Conservation (phyloP, 495 filamentous ascomycete genomes). For the Penicillium pulvis region DNA sequence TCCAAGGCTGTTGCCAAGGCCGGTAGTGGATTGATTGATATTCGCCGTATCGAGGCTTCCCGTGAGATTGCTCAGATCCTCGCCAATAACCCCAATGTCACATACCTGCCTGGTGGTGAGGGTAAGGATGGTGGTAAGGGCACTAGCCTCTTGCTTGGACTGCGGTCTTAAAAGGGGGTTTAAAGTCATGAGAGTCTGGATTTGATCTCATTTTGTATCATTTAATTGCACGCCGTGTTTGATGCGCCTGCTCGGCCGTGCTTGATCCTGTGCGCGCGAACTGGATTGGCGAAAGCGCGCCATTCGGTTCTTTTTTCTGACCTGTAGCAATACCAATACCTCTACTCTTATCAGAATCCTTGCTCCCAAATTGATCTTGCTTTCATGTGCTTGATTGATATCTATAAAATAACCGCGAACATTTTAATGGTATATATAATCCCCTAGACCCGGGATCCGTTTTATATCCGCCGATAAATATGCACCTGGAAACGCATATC, state of each 20-base stretch:
- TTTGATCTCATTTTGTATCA: slow-evolving; percentile 25
- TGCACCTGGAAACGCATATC: slow-evolving; percentile 95
- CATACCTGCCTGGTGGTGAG: slow-evolving; percentile 82
- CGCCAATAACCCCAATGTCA: slow-evolving; percentile 90
- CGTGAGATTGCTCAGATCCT: slow-evolving; percentile 94
- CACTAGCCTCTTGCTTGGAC: slow-evolving; percentile 60
- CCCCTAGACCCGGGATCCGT: background rate
- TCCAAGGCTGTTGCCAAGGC: slow-evolving; percentile 86
- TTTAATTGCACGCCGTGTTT: slow-evolving; percentile 30
- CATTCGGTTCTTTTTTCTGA: slow-evolving; percentile 28
- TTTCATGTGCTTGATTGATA: background rate
- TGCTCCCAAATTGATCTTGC: background rate
- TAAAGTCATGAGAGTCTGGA: background rate
- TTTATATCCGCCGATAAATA: slow-evolving; percentile 59
- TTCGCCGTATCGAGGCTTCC: slow-evolving; percentile 94
- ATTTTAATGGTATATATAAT: background rate
- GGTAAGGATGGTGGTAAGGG: slow-evolving; percentile 65
- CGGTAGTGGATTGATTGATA: slow-evolving; percentile 91
- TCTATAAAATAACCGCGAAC: background rate
- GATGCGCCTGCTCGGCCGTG: slow-evolving; percentile 33
- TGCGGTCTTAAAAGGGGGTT: slow-evolving; percentile 46
- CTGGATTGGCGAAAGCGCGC: slow-evolving; percentile 22
- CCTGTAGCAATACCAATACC: slow-evolving; percentile 51
- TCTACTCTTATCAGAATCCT: slow-evolving; percentile 25
- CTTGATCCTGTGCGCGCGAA: slow-evolving; percentile 33